phyloP scores from a whole-genome alignment of 768 basidiomycete genomes.

The Leccinum rimulosum region DNA sequence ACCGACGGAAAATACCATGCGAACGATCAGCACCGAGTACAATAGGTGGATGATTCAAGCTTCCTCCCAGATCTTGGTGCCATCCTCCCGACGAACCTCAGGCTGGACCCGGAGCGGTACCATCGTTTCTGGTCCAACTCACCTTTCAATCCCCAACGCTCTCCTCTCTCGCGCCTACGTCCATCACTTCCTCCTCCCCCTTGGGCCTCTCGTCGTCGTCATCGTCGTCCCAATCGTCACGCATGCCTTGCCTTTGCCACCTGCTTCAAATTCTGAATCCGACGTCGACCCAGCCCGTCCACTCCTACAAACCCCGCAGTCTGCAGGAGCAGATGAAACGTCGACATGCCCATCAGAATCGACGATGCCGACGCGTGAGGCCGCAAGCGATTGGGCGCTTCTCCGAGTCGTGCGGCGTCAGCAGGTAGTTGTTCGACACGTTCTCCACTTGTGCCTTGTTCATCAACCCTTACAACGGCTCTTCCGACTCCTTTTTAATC shows the following conservation, averaged over 20 bases:
- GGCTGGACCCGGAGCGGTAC: background rate
- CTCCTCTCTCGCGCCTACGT: background rate
- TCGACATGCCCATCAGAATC: background rate
- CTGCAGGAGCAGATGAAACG: background rate
- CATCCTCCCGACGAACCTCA: conserved; percentile 22
- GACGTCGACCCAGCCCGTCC: conserved; percentile 1
- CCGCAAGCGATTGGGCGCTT: conserved; percentile 13
- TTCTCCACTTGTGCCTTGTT: conserved; percentile 38
- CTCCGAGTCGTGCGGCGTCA: background rate
- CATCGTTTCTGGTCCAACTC: background rate
- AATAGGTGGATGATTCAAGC: conserved; percentile 48
- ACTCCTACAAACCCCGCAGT: background rate
- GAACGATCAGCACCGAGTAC: conserved; percentile 9
- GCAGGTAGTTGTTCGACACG: conserved; percentile 50
- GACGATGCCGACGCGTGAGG: background rate
- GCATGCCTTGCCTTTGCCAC: conserved; percentile 17
- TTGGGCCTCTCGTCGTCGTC: background rate
- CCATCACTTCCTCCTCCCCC: too few species aligned
- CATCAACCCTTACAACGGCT: conserved; percentile 47
- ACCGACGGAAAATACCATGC: background rate
- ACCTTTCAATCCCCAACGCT: background rate
- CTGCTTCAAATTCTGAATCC: background rate
- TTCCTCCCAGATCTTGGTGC: conserved; percentile 61
- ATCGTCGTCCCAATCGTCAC: conserved; percentile 63
- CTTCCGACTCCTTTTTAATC: conserved; percentile 26